These are phyloP conservation scores for Nymphaea thermarum DNA, from an alignment of 164 flowering plant genomes.

Conservation along the genomic window DNA sequence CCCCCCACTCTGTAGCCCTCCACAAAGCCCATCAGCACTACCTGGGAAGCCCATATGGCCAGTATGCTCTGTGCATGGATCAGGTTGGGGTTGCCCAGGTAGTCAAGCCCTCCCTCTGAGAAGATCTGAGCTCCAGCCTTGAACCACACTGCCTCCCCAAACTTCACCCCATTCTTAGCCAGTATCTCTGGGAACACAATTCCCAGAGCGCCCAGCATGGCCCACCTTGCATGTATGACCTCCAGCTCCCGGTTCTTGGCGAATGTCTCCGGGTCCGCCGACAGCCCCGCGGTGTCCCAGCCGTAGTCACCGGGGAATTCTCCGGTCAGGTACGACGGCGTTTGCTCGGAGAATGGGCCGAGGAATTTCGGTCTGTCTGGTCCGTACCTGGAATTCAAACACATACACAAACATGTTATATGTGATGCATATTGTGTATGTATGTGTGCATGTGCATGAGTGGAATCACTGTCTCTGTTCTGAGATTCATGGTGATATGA, in stretches of 20 bases:
- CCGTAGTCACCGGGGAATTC: slow-evolving; percentile 25
- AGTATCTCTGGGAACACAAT: slow-evolving; percentile 16
- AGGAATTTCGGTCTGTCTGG: slow-evolving; percentile 18
- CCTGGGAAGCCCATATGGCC: slow-evolving; percentile 19
- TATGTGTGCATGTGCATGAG: background rate
- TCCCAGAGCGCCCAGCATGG: slow-evolving; percentile 18
- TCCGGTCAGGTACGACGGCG: slow-evolving; percentile 20
- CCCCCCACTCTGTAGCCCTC: slow-evolving; percentile 19
- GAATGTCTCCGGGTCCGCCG: slow-evolving; percentile 20
- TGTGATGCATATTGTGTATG: background rate
- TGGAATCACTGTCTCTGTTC: background rate
- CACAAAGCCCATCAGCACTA: slow-evolving; percentile 18
- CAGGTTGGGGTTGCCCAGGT: slow-evolving; percentile 19
- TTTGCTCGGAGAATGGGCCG: slow-evolving; percentile 21
- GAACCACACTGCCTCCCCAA: slow-evolving; percentile 20
- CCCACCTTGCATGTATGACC: slow-evolving; percentile 19
- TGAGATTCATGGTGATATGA: background rate
- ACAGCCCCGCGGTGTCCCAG: slow-evolving; percentile 20
- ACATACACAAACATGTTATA: background rate
- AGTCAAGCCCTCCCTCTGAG: slow-evolving; percentile 19
- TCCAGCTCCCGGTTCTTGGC: slow-evolving; percentile 20
- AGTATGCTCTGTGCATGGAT: slow-evolving; percentile 22
- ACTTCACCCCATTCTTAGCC: slow-evolving; percentile 14
- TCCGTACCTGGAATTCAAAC: slow-evolving; percentile 12
- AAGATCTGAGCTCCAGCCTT: slow-evolving; percentile 21